Base-by-base conservation (phyloP, 1,139 yeast genomes). In the Eremothecium cymbalariae region DNA sequence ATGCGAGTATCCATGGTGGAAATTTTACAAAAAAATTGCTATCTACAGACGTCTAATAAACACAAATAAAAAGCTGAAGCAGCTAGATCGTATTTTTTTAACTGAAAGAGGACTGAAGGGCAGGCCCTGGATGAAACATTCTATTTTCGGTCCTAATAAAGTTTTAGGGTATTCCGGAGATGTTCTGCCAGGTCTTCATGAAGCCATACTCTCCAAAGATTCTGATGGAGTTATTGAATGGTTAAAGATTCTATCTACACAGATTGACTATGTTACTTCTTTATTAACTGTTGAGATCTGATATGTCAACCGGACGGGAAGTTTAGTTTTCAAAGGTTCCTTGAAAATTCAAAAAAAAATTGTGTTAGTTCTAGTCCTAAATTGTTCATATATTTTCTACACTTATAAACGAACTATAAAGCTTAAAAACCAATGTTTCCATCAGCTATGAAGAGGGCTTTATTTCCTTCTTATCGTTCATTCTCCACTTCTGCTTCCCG, bases 1-100 rank as follows among this genome's bases (percentile, higher is more conserved):
- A 2, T 62, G 66, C 31, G 94, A 80, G 47, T 77, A 71, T 46
- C 84, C 94, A 1, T 78, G 90, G 83, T 81, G 77, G 60, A 64
- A 65, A 44, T 62, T 68, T 38, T 68, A 65, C 46, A 69, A 67
- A 42, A 82, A 82, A 51, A 49, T 81, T 22, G 67, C 63, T 33
- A 63, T 76, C 9, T 77, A 75, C 41, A 70, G 79, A 11, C 70
- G 70, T 39, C 65, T 78, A 42, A 72, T 76, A 41, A 57, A 70
- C 16, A 61, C 73, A 8, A 78, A 78, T 46, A 63, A 63, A 34
- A 74, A 70, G 46, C 57, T 78, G 22, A 64, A 70, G 21, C 67
- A 67, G 22, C 46, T 78, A 26, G 84, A 78, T 39, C 52, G 62
- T 22, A 20, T 60, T 32, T 65, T 70, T 30, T 16, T 60, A 8